Evolutionary conservation across 1,284 basidiomycete genomes (phyloP).

Genomic region (Trichosporon sp.): DNA sequence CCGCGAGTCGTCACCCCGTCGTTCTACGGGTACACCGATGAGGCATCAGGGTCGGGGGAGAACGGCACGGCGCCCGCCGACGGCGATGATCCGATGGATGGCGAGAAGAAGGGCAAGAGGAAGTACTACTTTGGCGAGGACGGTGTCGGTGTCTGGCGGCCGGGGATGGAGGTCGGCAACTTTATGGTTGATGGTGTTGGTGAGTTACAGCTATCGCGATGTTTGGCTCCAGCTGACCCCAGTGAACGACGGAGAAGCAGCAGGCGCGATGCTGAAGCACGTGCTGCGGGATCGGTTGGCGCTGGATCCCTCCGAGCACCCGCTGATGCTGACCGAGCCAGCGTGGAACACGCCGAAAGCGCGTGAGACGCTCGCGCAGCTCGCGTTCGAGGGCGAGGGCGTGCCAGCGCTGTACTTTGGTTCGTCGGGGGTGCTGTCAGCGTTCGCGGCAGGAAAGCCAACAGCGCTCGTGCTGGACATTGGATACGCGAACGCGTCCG

Average conservation of each 20-base stretch:
- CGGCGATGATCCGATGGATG: slow-evolving; percentile 21
- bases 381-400: slow-evolving; percentile 93
- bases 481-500: slow-evolving; percentile 79
- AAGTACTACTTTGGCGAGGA: slow-evolving; percentile 83
- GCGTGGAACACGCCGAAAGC: slow-evolving; percentile 90
- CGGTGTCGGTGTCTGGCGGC: slow-evolving; percentile 86
- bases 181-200: slow-evolving; percentile 80
- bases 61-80: slow-evolving; percentile 35
- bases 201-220: slow-evolving; percentile 53
- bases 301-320: slow-evolving; percentile 69
- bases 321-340: slow-evolving; percentile 87
- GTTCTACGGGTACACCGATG: slow-evolving; percentile 69
- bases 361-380: slow-evolving; percentile 86
- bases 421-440: slow-evolving; percentile 90
- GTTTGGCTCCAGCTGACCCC: not conserved
- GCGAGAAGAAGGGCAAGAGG: slow-evolving; percentile 47
- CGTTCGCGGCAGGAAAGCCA: slow-evolving; percentile 95
- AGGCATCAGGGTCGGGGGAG: slow-evolving; percentile 15
- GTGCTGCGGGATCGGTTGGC: slow-evolving; percentile 68
- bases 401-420: slow-evolving; percentile 96
- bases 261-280: slow-evolving; percentile 68
- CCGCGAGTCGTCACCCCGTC: slow-evolving; percentile 90
- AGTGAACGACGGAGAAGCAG: slow-evolving; percentile 76
- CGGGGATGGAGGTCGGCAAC: slow-evolving; percentile 77
- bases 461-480: slow-evolving; percentile 93